phyloP scores from a whole-genome alignment of 2,329 filamentous ascomycete species.

The Microthyrium microscopicum region DNA sequence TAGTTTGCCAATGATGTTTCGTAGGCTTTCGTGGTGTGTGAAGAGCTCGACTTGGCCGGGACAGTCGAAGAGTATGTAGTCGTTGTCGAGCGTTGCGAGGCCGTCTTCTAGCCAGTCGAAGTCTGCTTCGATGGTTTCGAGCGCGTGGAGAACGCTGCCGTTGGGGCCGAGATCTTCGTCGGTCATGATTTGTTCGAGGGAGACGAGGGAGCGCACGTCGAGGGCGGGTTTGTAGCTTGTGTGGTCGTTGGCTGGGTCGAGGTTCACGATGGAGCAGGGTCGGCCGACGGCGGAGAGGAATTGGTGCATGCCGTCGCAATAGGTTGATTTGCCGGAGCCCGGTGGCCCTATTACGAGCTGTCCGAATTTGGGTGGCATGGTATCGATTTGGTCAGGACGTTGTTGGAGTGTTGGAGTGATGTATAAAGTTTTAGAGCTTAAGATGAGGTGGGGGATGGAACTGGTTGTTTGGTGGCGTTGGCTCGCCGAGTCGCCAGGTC shows the following conservation, averaged over 20 bases:
- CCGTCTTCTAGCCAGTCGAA: conserved; percentile 80
- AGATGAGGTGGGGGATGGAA: too few relatives aligned
- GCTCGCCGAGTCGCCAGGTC: too few relatives aligned
- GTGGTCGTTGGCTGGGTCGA: conserved; percentile 91
- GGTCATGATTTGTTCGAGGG: conserved; percentile 87
- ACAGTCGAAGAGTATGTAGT: conserved; percentile 91
- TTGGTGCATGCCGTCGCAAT: conserved; percentile 98
- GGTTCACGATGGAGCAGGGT: conserved; percentile 86
- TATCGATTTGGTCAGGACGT: too few relatives aligned
- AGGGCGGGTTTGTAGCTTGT: conserved; percentile 79
- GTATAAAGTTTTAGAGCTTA: too few relatives aligned
- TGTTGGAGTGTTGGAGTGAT: too few relatives aligned
- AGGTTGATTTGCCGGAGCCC: conserved; percentile 90
- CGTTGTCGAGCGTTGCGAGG: conserved; percentile 63
- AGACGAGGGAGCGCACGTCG: conserved; percentile 77
- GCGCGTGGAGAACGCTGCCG: conserved; percentile 77
- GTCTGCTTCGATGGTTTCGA: conserved; percentile 90
- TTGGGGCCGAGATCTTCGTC: conserved; percentile 80
- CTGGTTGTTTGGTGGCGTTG: too few relatives aligned
- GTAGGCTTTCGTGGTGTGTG: conserved; percentile 80
- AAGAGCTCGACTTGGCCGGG: conserved; percentile 95
- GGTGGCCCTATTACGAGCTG: conserved; percentile 89
- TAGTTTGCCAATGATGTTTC: conserved; percentile 80
- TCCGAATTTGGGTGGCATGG: too few relatives aligned
- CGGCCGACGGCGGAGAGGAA: conserved; percentile 92